Evolutionary conservation across 2,329 filamentous ascomycete species (phyloP).

Genomic region (Penicillium sp.): DNA sequence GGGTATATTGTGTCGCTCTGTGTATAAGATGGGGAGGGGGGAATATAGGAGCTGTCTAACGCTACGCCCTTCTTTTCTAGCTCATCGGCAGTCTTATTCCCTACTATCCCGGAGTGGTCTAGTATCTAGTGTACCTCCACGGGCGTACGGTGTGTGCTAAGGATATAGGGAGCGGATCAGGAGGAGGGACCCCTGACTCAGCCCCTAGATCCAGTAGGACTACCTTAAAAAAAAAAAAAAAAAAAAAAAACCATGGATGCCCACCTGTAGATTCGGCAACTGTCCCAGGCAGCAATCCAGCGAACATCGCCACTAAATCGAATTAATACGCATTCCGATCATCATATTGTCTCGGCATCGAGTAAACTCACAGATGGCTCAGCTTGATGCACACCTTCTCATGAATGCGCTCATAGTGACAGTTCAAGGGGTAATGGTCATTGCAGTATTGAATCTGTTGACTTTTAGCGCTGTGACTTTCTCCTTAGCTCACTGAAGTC

Average conservation of each 20-base stretch:
- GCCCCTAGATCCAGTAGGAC: too few species aligned
- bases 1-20: not conserved
- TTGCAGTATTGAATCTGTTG: conserved; percentile 8
- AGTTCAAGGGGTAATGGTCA: not conserved
- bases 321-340: not conserved
- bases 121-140: conserved; percentile 1
- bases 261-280: conserved; percentile 4
- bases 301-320: conserved; percentile 1
- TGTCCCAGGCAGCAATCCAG: conserved; percentile 5
- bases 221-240: too few species aligned
- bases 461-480: not conserved
- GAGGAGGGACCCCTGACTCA: too few species aligned
- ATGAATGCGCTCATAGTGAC: conserved; percentile 2
- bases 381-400: conserved; percentile 4
- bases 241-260: too few species aligned
- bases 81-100: conserved; percentile 2
- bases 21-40: not conserved
- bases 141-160: conserved; percentile 1
- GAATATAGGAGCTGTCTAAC: conserved; percentile 1
- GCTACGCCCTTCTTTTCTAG: conserved; percentile 1
- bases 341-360: not conserved
- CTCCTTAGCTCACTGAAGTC: not conserved
- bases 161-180: not conserved
- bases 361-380: conserved; percentile 1
- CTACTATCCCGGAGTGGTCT: conserved; percentile 2